Base-by-base conservation (phyloP, 140 eudicot genomes). In the Senecio squalidus region DNA sequence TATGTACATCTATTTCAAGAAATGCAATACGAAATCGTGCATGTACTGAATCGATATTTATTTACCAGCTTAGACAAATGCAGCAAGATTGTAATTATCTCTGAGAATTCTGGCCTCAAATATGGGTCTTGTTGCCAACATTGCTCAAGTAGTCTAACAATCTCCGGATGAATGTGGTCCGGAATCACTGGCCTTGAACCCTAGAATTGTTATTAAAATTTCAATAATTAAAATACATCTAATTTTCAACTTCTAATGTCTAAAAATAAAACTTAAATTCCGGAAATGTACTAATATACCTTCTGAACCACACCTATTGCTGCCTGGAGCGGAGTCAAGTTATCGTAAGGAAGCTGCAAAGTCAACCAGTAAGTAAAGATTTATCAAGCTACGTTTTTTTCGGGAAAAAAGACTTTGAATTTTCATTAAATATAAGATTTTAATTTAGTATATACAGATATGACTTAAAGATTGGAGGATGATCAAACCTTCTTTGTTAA, bases 281-380 rank as follows among this genome's bases (percentile, higher is more conserved):
- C 8, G 29, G 48, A 50, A 31, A 64, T n/a, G n/a, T n/a, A n/a
- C n/a, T n/a, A 30, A 64, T 20, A 24, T 76, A 90, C 97, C 97
- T 86, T 74, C 67, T 90, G 97, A 41, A 90, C 87, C 16, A 90
- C 97, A 16, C 95, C 97, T 25, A 90, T 75, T 20, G 97, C 97
- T 27, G 95, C 97, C 71, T 86, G 95, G 58, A 90, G 79, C 3
- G 95, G 97, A 51, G 83, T 90, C 90, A 90, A 60, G 75, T 59
- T 25, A 40, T 76, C 78, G 59, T 86, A 86, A 16, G 97, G 97
- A 75, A 90, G 81, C 97, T 90, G 88, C 13, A 62, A 71, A 61
- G 59, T 60, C 28, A 59, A 65, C 25, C 52, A 23, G 18, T 30
- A 53, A 27, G 18, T 44, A 30, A 60, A 55, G 39, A 56, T 44